These are phyloP conservation scores for Austroboletus eburneus DNA, from an alignment of 768 basidiomycete genomes.

Conservation along the genomic window DNA sequence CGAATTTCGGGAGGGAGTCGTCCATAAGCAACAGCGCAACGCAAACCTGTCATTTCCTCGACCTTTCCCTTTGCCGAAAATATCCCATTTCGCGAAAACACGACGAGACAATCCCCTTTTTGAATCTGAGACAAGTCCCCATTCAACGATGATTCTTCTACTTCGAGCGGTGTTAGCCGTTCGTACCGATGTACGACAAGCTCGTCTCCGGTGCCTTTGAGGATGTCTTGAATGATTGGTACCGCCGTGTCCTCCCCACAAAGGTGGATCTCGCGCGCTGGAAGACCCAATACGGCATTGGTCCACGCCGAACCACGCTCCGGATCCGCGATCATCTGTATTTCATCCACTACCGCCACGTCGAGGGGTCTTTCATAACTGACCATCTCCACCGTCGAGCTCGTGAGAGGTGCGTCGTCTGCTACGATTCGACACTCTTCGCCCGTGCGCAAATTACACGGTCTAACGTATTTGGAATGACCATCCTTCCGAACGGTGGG, in stretches of 20 bases:
- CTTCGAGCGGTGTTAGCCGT: constrained; percentile 78
- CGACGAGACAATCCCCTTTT: constrained; percentile 88
- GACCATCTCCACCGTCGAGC: constrained; percentile 95
- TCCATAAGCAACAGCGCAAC: constrained; percentile 92
- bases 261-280: constrained; percentile 82
- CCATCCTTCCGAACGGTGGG: constrained; percentile 34
- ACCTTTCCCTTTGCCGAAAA: constrained; percentile 72
- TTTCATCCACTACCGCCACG: constrained; percentile 94
- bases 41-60: constrained; percentile 66
- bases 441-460: constrained; percentile 87
- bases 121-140: constrained; percentile 57
- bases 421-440: constrained; percentile 79
- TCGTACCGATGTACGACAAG: constrained; percentile 77
- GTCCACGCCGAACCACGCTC: constrained; percentile 84
- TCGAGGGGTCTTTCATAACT: constrained; percentile 43
- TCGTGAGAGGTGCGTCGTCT: constrained; percentile 50
- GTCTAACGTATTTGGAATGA: constrained; percentile 48
- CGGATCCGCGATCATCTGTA: constrained; percentile 87
- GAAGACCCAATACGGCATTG: constrained; percentile 66
- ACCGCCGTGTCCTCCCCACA: constrained; percentile 95
- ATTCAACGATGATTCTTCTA: constrained; percentile 60
- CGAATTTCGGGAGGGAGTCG: constrained; percentile 87
- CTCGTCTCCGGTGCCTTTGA: constrained; percentile 79
- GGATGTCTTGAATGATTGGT: constrained; percentile 64
- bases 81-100: constrained; percentile 74